Evolutionary conservation across 1,284 basidiomycete species (phyloP).

Genomic region (Ganoderma sp.): DNA sequence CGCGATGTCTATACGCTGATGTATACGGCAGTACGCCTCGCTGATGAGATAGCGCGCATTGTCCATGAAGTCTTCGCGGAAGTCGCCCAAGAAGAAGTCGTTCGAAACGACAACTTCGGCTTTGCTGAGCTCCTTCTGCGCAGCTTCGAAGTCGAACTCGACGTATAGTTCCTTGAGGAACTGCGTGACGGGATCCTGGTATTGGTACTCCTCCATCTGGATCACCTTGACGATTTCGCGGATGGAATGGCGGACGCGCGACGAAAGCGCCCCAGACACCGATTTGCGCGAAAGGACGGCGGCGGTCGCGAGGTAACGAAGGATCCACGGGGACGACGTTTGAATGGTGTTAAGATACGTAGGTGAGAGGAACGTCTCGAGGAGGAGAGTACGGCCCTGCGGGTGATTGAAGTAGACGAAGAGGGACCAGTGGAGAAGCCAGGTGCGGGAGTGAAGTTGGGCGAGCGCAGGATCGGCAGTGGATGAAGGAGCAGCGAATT

Average conservation of each 20-base stretch:
- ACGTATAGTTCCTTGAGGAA: slow-evolving; percentile 94
- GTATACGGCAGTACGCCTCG: slow-evolving; percentile 97
- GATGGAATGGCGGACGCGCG: slow-evolving; percentile 83
- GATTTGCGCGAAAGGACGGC: slow-evolving; percentile 89
- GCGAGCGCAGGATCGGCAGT: slow-evolving; percentile 66
- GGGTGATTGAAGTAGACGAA: slow-evolving; percentile 99
- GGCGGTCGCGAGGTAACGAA: slow-evolving; percentile 93
- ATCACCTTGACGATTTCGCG: slow-evolving; percentile 90
- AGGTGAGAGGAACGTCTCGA: slow-evolving; percentile 95
- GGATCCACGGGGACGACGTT: slow-evolving; percentile 93
- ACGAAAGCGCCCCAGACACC: slow-evolving; percentile 51
- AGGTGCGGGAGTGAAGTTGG: slow-evolving; percentile 93
- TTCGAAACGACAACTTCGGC: slow-evolving; percentile 87
- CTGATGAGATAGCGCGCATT: slow-evolving; percentile 95
- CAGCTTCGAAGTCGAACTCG: slow-evolving; percentile 91
- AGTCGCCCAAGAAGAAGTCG: slow-evolving; percentile 94
- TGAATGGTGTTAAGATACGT: slow-evolving; percentile 99
- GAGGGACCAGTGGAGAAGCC: slow-evolving; percentile 97
- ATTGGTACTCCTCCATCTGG: slow-evolving; percentile 94
- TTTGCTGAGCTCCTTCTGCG: slow-evolving; percentile 80
- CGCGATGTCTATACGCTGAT: slow-evolving; percentile 96
- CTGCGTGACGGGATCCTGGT: slow-evolving; percentile 90
- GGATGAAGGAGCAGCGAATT: slow-evolving; percentile 48
- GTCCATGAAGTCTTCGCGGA: slow-evolving; percentile 93
- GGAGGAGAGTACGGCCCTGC: slow-evolving; percentile 88